phyloP scores from a whole-genome alignment of 805 yeast species.

The Yarrowia osloensis region DNA sequence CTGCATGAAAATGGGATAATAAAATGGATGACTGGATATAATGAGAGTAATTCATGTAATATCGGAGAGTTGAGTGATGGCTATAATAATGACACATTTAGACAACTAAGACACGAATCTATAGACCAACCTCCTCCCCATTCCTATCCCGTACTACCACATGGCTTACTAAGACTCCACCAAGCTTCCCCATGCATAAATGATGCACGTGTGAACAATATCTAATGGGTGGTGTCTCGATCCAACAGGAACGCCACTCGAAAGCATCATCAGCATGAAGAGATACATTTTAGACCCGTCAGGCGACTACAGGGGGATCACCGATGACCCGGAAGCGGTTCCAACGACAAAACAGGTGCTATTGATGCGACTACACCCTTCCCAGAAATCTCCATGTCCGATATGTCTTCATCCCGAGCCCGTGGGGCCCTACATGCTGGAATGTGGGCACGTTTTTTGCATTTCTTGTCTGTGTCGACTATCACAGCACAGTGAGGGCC shows the following conservation, averaged over 20 bases:
- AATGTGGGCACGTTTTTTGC: slow-evolving; percentile 25
- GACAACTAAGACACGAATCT: too few species aligned
- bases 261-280: not conserved
- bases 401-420: slow-evolving; percentile 21
- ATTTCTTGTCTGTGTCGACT: slow-evolving; percentile 18
- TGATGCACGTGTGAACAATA: not conserved
- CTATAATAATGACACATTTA: too few species aligned
- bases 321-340: not conserved
- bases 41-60: not conserved
- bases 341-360: slow-evolving; percentile 1
- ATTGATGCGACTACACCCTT: slow-evolving; percentile 1
- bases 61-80: too few species aligned
- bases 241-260: not conserved
- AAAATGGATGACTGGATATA: too few species aligned
- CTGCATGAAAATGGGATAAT: not conserved
- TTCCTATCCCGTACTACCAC: too few species aligned
- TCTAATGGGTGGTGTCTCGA: not conserved
- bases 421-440: slow-evolving; percentile 24
- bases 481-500: not conserved
- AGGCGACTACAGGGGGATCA: slow-evolving; percentile 5
- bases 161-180: not conserved
- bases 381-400: slow-evolving; percentile 13
- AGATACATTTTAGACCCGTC: slow-evolving; percentile 17
- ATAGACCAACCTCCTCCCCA: too few species aligned
- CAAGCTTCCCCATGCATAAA: not conserved